phyloP scores from a whole-genome alignment of 805 yeast genomes.

The Candida broadrunensis region DNA sequence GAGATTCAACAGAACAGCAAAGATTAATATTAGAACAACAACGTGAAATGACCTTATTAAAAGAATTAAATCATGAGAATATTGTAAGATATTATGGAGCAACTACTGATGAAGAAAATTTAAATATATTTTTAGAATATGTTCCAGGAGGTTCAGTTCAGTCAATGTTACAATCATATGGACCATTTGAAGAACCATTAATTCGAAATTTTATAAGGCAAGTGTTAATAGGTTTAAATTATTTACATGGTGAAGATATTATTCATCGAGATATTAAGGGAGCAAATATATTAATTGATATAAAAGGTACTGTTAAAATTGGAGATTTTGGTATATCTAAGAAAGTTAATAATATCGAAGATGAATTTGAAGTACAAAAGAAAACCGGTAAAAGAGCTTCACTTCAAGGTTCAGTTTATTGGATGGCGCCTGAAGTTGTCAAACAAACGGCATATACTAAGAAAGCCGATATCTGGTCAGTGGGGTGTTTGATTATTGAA shows the following conservation, averaged over 20 bases:
- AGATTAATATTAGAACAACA: conserved; percentile 72
- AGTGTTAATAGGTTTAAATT: conserved; percentile 69
- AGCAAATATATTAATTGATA: conserved; percentile 79
- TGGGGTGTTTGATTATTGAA: conserved; percentile 90
- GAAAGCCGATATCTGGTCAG: conserved; percentile 96
- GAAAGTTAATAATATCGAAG: conserved; percentile 24
- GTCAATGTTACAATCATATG: conserved; percentile 66
- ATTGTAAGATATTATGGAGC: conserved; percentile 92
- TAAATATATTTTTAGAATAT: conserved; percentile 74
- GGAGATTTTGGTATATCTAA: conserved; percentile 83
- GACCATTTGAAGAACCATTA: conserved; percentile 77
- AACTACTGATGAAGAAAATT: conserved; percentile 61
- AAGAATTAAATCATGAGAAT: conserved; percentile 83
- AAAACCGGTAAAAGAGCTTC: conserved; percentile 63
- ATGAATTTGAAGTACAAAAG: conserved; percentile 21
- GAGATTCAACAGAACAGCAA: conserved; percentile 26
- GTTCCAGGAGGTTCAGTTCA: conserved; percentile 60
- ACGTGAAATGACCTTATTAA: conserved; percentile 73
- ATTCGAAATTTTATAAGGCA: conserved; percentile 72
- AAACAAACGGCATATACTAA: conserved; percentile 88
- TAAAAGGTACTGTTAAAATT: conserved; percentile 77
- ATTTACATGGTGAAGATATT: conserved; percentile 71
- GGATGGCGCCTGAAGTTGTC: conserved; percentile 99
- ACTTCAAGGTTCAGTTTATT: conserved; percentile 87
- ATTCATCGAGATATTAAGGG: conserved; percentile 89